phyloP scores from a whole-genome alignment of 192 early-diverging fungal genomes.

The Chytriomyces sp. region DNA sequence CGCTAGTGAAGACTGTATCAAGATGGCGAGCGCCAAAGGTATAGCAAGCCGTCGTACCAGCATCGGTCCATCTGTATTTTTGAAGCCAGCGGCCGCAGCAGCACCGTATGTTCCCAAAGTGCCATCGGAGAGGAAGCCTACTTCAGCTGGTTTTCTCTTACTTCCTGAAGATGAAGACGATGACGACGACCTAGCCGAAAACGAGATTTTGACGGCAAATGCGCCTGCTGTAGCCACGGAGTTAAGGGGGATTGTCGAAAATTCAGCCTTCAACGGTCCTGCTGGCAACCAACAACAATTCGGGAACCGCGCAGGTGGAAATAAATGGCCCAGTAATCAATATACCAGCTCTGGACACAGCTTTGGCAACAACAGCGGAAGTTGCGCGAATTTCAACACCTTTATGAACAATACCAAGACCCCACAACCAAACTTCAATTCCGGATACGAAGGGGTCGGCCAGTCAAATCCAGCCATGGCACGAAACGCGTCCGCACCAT shows the following conservation, averaged over 20 bases:
- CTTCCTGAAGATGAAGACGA: conserved; percentile 10
- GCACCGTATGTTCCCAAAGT: neutral
- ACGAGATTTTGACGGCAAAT: neutral
- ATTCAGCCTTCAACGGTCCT: neutral
- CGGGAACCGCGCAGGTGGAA: neutral
- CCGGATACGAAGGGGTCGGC: neutral
- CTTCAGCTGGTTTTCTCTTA: neutral
- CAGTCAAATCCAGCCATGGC: neutral
- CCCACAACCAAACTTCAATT: neutral
- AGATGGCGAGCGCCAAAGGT: too few species aligned
- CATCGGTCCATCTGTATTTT: neutral
- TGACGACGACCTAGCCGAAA: neutral
- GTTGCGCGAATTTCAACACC: neutral
- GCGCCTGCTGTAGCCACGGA: neutral
- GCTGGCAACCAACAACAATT: neutral
- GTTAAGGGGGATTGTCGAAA: too few species aligned
- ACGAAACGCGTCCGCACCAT: neutral
- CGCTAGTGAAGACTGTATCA: too few species aligned
- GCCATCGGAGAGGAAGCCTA: neutral
- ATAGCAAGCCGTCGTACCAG: neutral
- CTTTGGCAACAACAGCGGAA: neutral
- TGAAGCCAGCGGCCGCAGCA: neutral
- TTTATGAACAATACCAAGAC: neutral
- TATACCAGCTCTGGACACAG: neutral
- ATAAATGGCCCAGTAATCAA: neutral